These are phyloP conservation scores for Crithidia thermophila DNA, from an alignment of 208 protist species.

Conservation along the genomic window DNA sequence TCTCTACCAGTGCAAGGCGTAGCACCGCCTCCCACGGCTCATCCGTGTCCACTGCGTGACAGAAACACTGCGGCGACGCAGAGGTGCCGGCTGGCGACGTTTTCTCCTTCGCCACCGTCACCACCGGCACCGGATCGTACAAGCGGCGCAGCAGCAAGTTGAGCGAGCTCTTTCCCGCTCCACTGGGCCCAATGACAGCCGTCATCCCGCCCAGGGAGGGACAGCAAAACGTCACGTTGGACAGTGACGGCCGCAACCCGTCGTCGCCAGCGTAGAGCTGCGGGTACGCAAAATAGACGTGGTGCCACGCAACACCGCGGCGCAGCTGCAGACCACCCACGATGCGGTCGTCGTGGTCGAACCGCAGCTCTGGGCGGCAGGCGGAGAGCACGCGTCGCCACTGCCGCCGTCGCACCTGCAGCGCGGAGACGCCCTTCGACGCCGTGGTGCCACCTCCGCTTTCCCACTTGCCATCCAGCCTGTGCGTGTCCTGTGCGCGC, in stretches of 20 bases:
- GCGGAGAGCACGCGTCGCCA: conserved; percentile 17
- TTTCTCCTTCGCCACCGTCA: background rate
- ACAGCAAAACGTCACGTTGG: conserved; percentile 29
- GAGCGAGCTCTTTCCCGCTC: conserved; percentile 84
- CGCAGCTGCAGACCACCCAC: conserved; percentile 47
- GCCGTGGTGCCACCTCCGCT: no score
- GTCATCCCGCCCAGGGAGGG: conserved; percentile 46
- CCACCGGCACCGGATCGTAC: conserved; percentile 62
- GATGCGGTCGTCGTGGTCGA: conserved; percentile 48
- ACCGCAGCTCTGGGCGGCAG: conserved; percentile 22
- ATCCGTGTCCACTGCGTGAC: conserved; percentile 6
- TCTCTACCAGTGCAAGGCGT: conserved; percentile 36
- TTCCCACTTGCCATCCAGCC: background rate
- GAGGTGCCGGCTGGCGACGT: background rate
- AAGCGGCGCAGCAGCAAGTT: conserved; percentile 66
- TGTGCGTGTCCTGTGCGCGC: background rate
- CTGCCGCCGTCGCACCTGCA: conserved; percentile 24
- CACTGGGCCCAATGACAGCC: conserved; percentile 73
- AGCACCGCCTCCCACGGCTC: conserved; percentile 26
- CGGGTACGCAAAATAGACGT: conserved; percentile 73
- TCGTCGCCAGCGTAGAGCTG: conserved; percentile 32
- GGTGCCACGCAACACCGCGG: conserved; percentile 42
- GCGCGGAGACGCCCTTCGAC: background rate
- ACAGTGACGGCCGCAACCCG: conserved; percentile 20
- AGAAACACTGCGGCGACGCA: conserved; percentile 1